Base-by-base conservation (phyloP, 257 asterid genomes). In the Knoxia roxburghii region DNA sequence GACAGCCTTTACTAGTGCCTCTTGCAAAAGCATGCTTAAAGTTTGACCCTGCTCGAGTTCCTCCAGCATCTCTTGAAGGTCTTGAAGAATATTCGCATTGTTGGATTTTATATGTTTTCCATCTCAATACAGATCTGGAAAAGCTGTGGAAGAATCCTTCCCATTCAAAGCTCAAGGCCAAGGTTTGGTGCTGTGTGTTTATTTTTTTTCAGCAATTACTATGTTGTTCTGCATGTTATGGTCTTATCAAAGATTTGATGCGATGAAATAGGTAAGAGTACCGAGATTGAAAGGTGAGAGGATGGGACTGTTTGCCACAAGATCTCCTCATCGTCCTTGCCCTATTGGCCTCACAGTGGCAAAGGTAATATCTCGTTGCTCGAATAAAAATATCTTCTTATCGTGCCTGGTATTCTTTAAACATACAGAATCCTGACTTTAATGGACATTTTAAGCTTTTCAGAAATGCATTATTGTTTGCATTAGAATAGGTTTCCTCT, bases 251-350 rank as follows among this genome's bases (percentile, higher is more conserved):
- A 40, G 60, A 40, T 48, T 68, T 61, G 58, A 43, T 61, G 72
- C 53, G 66, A 63, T 77, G 70, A 63, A n/a, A 72, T 64, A 89
- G 98, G 99, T 94, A 58, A 87, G 92, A 78, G 97, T 94, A 53
- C 99, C 99, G 15, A 84, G 86, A 65, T 83, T 94, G 64, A 78
- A 85, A 64, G 99, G 99, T 56, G 92, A 80, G 71, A 90, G 79
- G 80, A 76, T 85, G 82, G 99, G 97, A 61, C 86, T 94, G 66
- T 94, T 94, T 82, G 96, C 97, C 51, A 88, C 99, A 10, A 86
- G 99, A 79, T 82, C 99, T 75, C 99, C 99, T n/a, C 99, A 94
- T 80, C 97, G 99, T 15, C 97, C 88, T 29, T 88, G 96, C 76
- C 97, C 97, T 23, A 84, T 94, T 75, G 99, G 99, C 59, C 89